Conservation (phyloP, 495 filamentous ascomycete genomes). For the Chaetomium tenue region DNA sequence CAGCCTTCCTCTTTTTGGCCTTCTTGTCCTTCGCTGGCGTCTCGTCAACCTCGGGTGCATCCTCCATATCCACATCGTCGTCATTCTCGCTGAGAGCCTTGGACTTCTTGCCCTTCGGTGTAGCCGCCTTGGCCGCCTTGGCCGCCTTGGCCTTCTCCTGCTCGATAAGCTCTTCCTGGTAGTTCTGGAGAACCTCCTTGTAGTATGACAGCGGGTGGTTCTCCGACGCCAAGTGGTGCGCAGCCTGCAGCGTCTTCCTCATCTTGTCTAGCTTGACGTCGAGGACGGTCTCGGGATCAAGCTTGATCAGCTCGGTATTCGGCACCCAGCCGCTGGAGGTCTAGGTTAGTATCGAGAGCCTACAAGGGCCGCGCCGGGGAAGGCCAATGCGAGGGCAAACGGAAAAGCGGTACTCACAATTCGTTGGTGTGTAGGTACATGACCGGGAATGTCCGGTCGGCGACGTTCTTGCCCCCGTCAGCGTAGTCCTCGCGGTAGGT, state of each 20-base stretch:
- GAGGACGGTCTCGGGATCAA: slow-evolving; percentile 67
- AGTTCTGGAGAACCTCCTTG: slow-evolving; percentile 70
- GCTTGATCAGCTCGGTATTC: slow-evolving; percentile 71
- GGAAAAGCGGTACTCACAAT: slow-evolving; percentile 65
- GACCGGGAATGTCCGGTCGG: slow-evolving; percentile 82
- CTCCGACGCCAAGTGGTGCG: slow-evolving; percentile 71
- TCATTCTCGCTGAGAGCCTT: slow-evolving; percentile 53
- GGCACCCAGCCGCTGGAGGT: slow-evolving; percentile 73
- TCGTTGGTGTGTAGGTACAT: slow-evolving; percentile 94
- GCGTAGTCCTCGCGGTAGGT: slow-evolving; percentile 78
- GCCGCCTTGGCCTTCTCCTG: slow-evolving; percentile 60
- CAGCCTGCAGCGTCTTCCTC: slow-evolving; percentile 68
- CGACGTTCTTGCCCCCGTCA: slow-evolving; percentile 76
- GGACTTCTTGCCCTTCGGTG: slow-evolving; percentile 61
- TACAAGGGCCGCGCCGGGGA: neutral
- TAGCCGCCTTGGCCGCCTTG: slow-evolving; percentile 62
- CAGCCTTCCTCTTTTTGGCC: slow-evolving; percentile 69
- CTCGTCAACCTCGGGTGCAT: slow-evolving; percentile 52
- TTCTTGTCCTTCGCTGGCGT: slow-evolving; percentile 56
- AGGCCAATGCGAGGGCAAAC: neutral
- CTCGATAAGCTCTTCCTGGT: slow-evolving; percentile 59
- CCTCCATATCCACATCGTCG: slow-evolving; percentile 76
- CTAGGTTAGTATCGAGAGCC: slow-evolving; percentile 22
- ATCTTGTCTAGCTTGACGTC: slow-evolving; percentile 65
- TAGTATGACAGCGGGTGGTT: slow-evolving; percentile 68